phyloP scores from a whole-genome alignment of 2,329 filamentous ascomycete genomes.

The Immersiporthe knoxdaviesiana region DNA sequence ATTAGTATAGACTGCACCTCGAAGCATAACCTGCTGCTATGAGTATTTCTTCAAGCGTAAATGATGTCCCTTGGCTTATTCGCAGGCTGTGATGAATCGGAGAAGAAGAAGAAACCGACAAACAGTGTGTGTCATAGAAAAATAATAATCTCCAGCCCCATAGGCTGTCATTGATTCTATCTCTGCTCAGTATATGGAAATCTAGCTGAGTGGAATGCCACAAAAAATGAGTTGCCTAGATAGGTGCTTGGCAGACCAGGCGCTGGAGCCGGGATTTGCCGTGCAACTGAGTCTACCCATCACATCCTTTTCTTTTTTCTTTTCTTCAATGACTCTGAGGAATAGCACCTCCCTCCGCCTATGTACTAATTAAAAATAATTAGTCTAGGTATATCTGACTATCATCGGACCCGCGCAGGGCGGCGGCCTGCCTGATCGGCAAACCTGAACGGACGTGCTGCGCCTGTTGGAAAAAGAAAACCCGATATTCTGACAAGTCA shows the following conservation, averaged over 20 bases:
- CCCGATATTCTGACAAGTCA: background rate
- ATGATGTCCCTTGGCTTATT: too few species aligned
- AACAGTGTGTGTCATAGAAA: too few species aligned
- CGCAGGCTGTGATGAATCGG: too few species aligned
- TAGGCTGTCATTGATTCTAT: too few species aligned
- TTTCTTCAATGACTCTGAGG: background rate
- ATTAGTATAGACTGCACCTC: too few species aligned
- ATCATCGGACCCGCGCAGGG: background rate
- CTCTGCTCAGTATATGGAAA: too few species aligned
- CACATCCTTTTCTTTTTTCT: background rate
- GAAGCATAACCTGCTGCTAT: background rate
- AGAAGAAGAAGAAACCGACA: too few species aligned
- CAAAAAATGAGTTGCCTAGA: background rate
- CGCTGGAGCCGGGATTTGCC: background rate
- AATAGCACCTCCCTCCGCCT: background rate
- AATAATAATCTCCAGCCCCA: too few species aligned
- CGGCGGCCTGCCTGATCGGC: background rate
- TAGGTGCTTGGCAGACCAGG: background rate
- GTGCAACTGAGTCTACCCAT: background rate
- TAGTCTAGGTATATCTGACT: background rate
- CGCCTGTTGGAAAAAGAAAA: background rate
- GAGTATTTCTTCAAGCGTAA: too few species aligned
- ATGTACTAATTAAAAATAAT: background rate
- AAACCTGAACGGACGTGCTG: background rate
- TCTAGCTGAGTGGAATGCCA: background rate